Evolutionary conservation across 371 early-diverging fungal genomes (phyloP), one percentile per base, ranked within the genome.

Genomic region (Mucor piriformis): DNA sequence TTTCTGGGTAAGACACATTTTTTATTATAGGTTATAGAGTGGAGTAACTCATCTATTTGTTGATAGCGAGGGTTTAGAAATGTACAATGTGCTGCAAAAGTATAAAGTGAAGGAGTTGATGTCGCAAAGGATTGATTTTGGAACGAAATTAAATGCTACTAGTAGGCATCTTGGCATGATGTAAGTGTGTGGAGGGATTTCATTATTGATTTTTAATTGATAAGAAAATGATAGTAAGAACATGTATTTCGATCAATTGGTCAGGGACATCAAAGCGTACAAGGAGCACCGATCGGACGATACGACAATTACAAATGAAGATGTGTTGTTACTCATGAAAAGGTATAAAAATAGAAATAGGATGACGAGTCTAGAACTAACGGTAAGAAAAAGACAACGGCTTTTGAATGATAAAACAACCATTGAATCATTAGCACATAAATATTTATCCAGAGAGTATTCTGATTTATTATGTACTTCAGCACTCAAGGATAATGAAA

Each of bases 321-420:
- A 69, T 23, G 44, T 69, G 12, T 20, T 64, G 10, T 44, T 61
- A 24, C 46, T 69, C 8, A 69, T 69, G 69, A 46, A 58, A 50
- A 59, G 63, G 67, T 58, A 67, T 32, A 20, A 21, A 6, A 4
- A 24, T 15, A 33, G 24, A 20, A 54, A 32, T 6, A 11, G 21
- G 15, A 18, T 3, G n/a, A 38, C n/a, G n/a, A 38, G 21, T 7
- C n/a, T 34, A 35, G 13, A 43, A 43, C 12, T 21, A 27, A 42
- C 2, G 0, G 15, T 27, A 27, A 13, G 4, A 37, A 25, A 40
- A 42, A 64, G 66, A 27, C 66, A 66, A 35, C 33, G 48, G 2
- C 1, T 60, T 2, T 8, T 66, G 1, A 46, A n/a, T 25, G 49
- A 48, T 2, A 57, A 42, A 37, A 34, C 35, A 2, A 42, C 50